Evolutionary conservation across 2,329 filamentous ascomycete genomes (phyloP).

Genomic region (Pseudogymnoascus sp.): DNA sequence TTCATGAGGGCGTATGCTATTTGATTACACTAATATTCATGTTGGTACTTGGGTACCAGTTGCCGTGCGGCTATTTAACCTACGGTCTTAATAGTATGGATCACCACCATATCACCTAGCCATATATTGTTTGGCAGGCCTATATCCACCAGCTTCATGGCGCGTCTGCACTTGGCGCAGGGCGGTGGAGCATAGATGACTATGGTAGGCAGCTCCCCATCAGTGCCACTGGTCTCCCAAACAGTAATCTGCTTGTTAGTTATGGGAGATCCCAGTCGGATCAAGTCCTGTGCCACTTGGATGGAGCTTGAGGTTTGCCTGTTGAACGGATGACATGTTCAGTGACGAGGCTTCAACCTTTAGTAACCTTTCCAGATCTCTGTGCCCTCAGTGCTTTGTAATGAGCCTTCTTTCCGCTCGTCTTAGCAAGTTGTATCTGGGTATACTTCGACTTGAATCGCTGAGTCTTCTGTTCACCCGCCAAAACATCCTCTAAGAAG

Average conservation of each 20-base stretch:
- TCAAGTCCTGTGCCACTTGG: conserved; percentile 8
- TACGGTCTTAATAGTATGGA: conserved; percentile 5
- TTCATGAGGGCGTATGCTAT: conserved; percentile 3
- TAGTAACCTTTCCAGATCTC: conserved; percentile 30
- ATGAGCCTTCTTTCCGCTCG: conserved; percentile 79
- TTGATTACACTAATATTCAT: conserved; percentile 2
- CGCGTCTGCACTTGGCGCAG: not conserved
- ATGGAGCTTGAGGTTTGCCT: not conserved
- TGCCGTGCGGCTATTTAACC: conserved; percentile 5
- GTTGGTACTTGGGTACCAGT: not conserved
- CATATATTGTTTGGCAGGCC: not conserved
- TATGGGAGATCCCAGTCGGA: not conserved
- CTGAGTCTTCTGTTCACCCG: conserved; percentile 54
- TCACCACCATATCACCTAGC: conserved; percentile 4
- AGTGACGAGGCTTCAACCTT: conserved; percentile 14
- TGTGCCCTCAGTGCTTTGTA: conserved; percentile 72
- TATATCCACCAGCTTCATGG: not conserved
- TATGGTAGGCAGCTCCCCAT: not conserved
- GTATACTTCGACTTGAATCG: conserved; percentile 84
- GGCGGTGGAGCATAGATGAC: not conserved
- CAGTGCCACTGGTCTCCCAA: conserved; percentile 3
- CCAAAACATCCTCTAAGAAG: conserved; percentile 76
- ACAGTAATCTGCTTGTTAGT: conserved; percentile 5
- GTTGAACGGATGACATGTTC: not conserved
- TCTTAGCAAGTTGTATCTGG: conserved; percentile 74